Evolutionary conservation across 768 basidiomycete genomes (phyloP), one percentile per base, ranked within the genome.

Genomic region (Lentinula sp.): DNA sequence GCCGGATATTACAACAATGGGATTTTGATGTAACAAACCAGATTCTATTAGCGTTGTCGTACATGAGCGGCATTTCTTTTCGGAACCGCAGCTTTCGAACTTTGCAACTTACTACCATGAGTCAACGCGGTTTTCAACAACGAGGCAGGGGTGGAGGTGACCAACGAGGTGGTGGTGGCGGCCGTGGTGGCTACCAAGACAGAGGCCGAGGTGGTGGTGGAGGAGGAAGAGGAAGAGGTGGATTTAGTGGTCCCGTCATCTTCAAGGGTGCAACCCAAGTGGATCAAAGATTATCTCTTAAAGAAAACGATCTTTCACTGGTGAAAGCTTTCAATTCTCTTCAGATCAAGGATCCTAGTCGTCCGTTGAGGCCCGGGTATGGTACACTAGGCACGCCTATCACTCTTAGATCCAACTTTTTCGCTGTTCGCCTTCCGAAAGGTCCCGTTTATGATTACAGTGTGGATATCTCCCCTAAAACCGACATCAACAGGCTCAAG

Each of bases 381-480:
- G 85, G 86, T 8, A 84, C 78, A 0, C 62, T 71, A 3, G 86
- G 86, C 28, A 74, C 57, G 8, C 64, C 75, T 0, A 77, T 84
- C 63, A 79, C 70, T 0, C 69, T 88, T 15, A 78, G 88, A 1
- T 77, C 86, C 20, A 89, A 88, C 67, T 87, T 87, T 71, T 87
- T 87, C 68, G 66, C 84, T 0, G 65, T 88, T 10, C 76, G 68
- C 36, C 50, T 81, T n/a, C 77, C 78, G 1, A 76, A 78, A 49
- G 75, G 75, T 0, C 72, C 75, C 0, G 67, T 85, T 6, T 84
- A 80, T 66, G 85, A 88, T 61, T 89, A 89, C 64, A 68, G 70
- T 18, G 77, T 88, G 39, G 73, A 79, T 20, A 81, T 86, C 50
- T 68, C 70, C 13, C 84, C 85, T 0, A 77, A 74, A 58, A 76